These are phyloP conservation scores for Fragaria ananassa DNA, from an alignment of 306 rosid genomes.

Conservation along the genomic window DNA sequence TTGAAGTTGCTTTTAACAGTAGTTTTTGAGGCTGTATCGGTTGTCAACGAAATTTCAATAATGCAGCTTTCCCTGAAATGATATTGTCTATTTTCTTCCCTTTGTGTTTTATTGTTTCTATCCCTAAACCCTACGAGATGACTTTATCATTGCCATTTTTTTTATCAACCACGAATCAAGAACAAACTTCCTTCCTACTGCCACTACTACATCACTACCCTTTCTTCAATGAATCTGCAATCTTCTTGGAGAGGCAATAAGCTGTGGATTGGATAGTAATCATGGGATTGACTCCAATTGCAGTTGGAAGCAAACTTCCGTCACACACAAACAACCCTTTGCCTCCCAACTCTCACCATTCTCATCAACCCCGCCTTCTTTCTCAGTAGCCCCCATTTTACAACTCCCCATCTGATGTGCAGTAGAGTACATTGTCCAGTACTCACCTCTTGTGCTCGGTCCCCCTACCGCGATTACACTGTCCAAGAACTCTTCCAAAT, in stretches of 20 bases:
- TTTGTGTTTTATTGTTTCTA: no score
- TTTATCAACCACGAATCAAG: no score
- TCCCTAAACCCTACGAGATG: no score
- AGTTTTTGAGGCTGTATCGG: constrained; percentile 5
- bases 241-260: constrained; percentile 69
- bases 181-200: not conserved
- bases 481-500: constrained; percentile 74
- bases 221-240: constrained; percentile 52
- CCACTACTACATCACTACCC: not conserved
- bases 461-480: constrained; percentile 52
- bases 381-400: constrained; percentile 60
- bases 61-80: not conserved
- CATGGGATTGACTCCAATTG: constrained; percentile 96
- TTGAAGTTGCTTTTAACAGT: constrained; percentile 3
- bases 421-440: constrained; percentile 51
- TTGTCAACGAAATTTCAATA: constrained; percentile 8
- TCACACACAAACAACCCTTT: constrained; percentile 74
- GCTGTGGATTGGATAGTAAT: constrained; percentile 82
- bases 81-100: not conserved
- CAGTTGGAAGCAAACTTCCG: constrained; percentile 79
- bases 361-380: constrained; percentile 73
- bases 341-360: constrained; percentile 96
- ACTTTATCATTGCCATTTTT: no score
- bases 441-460: constrained; percentile 49
- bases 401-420: constrained; percentile 93